Conservation (phyloP, 2,329 filamentous ascomycete genomes). For the Sporothrix pseudoabietina region DNA sequence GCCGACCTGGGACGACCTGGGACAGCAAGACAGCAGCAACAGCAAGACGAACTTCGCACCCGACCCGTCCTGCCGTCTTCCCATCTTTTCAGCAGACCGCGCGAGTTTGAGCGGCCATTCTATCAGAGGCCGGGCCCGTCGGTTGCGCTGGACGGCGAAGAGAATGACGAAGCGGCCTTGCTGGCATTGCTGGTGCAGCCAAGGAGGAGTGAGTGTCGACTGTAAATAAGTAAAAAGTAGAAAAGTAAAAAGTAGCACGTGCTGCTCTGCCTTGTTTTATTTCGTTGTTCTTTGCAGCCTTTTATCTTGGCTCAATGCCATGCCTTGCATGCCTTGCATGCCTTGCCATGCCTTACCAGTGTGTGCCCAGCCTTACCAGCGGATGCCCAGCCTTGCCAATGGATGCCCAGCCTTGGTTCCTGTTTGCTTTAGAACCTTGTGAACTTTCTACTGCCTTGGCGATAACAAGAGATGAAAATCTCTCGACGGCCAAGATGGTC, state of each 20-base stretch:
- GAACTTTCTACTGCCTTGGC: neutral
- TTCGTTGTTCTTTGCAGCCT: neutral
- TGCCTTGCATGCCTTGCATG: neutral
- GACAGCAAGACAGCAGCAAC: neutral
- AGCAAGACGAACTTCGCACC: neutral
- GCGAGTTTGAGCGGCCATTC: slow-evolving; percentile 38
- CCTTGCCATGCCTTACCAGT: neutral
- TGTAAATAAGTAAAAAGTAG: neutral
- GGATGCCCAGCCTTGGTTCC: too few species aligned
- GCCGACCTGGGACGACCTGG: neutral
- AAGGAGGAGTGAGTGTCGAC: neutral
- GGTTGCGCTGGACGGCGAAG: slow-evolving; percentile 38
- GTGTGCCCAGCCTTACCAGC: too few species aligned
- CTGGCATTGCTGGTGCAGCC: neutral
- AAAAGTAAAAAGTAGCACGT: neutral
- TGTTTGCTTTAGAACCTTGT: neutral
- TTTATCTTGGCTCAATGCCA: neutral
- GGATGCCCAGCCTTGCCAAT: too few species aligned
- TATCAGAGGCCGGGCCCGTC: slow-evolving; percentile 32
- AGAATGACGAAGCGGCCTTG: slow-evolving; percentile 33
- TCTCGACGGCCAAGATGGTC: neutral
- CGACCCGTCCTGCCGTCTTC: neutral
- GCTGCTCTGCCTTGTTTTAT: neutral
- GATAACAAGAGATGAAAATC: neutral
- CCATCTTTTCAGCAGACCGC: slow-evolving; percentile 10